Base-by-base conservation (phyloP, 805 yeast species). In the Candida tibetensis region DNA sequence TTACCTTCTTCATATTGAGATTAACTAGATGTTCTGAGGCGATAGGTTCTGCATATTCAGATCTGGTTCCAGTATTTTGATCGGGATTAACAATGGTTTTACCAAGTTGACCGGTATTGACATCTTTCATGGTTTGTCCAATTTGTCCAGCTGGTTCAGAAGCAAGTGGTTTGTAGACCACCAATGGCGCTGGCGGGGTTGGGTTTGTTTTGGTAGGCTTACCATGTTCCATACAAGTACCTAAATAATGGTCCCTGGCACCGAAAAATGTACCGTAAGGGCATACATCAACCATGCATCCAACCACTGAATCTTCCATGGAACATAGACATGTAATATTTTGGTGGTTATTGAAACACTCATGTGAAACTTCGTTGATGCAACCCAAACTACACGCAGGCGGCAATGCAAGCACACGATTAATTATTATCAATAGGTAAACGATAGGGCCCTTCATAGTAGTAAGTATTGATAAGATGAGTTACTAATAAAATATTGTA, bases 361-460 rank as follows among this genome's bases (percentile, higher is more conserved):
- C 41, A 18, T 52, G 51, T 9, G 76, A 45, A 4, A 71, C 51
- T 15, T 53, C 63, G 37, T 60, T 61, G 28, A 69, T 44, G 49
- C 80, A 74, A 26, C 66, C 46, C 14, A 73, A 45, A 44, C 72
- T 68, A 46, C 80, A 74, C 7, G 77, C 76, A 7, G 79, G 80
- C 3, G 79, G 77, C 0, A 77, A 70, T 15, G 73, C 69, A 10
- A 27, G n/a, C n/a, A n/a, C n/a, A n/a, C n/a, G n/a, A n/a, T n/a
- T n/a, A n/a, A n/a, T n/a, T n/a, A n/a, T n/a, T n/a, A n/a, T n/a
- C n/a, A n/a, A n/a, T n/a, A n/a, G n/a, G n/a, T n/a, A n/a, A n/a
- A n/a, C n/a, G n/a, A n/a, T n/a, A n/a, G n/a, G n/a, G n/a, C n/a
- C n/a, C n/a, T n/a, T n/a, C n/a, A n/a, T n/a, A n/a, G n/a, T n/a